Conservation (phyloP, 192 early-diverging fungal genomes). For the Umbelopsis ramanniana region DNA sequence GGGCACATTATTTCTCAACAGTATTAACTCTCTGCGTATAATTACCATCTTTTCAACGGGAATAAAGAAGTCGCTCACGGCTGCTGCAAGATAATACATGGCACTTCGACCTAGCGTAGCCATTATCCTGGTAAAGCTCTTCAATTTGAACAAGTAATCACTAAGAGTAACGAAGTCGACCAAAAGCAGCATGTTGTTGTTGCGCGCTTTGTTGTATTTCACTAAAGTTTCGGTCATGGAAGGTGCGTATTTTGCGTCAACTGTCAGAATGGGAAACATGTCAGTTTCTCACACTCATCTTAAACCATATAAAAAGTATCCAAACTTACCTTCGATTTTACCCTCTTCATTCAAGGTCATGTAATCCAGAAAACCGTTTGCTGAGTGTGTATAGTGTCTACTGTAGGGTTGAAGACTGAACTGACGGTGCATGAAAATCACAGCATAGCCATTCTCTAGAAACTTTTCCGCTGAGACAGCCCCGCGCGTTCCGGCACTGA, state of each 20-base stretch:
- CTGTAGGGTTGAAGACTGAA: slow-evolving; percentile 91
- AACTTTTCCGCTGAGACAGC: slow-evolving; percentile 96
- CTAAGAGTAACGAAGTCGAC: slow-evolving; percentile 87
- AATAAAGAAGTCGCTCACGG: slow-evolving; percentile 98
- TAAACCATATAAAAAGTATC: too few relatives aligned
- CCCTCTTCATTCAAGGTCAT: slow-evolving; percentile 67
- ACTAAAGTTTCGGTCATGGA: slow-evolving; percentile 67
- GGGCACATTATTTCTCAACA: not conserved
- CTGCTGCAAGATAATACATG: slow-evolving; percentile 97
- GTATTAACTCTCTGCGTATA: too few relatives aligned
- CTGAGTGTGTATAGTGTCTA: slow-evolving; percentile 85
- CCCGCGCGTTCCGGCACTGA: slow-evolving; percentile 94
- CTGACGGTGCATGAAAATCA: slow-evolving; percentile 95
- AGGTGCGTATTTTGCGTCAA: slow-evolving; percentile 68
- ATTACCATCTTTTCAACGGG: slow-evolving; percentile 87
- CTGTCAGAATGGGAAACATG: slow-evolving; percentile 35
- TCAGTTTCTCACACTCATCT: not conserved
- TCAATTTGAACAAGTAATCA: slow-evolving; percentile 92
- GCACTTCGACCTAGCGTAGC: slow-evolving; percentile 65
- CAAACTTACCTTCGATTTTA: slow-evolving; percentile 55
- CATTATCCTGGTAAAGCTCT: slow-evolving; percentile 72
- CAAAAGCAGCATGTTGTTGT: slow-evolving; percentile 69
- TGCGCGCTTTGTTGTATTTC: slow-evolving; percentile 55
- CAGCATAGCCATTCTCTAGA: slow-evolving; percentile 86
- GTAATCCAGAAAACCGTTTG: slow-evolving; percentile 82